Conservation (phyloP, 148 eudicot species). For the Silene latifolia region DNA sequence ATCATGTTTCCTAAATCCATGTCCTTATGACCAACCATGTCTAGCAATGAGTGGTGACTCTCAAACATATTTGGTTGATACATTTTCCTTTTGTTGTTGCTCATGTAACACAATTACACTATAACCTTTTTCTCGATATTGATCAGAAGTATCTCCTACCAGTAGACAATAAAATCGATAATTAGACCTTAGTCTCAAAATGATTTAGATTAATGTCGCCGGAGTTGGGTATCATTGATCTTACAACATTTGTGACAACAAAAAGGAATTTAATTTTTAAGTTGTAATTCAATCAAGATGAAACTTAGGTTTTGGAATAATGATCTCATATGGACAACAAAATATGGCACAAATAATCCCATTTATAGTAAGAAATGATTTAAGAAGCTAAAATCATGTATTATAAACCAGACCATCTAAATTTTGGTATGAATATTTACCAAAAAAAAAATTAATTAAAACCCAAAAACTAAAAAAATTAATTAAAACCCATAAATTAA, state of each 20-base stretch:
- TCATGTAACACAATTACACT: background rate
- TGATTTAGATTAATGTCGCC: background rate
- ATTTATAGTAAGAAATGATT: slow-evolving; percentile 21
- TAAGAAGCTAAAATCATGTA: slow-evolving; percentile 14
- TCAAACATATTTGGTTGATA: slow-evolving; percentile 71
- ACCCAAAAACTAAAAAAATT: background rate
- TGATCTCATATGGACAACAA: slow-evolving; percentile 18
- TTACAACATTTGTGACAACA: background rate
- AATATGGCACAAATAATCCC: slow-evolving; percentile 16
- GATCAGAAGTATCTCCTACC: background rate
- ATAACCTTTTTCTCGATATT: background rate
- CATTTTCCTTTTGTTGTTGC: slow-evolving; percentile 33
- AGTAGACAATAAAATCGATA: background rate
- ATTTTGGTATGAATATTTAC: slow-evolving; percentile 4
- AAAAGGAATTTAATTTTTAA: background rate
- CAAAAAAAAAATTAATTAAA: too few species aligned
- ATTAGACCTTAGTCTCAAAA: background rate
- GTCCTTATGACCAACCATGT: slow-evolving; percentile 49
- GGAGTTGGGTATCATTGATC: background rate
- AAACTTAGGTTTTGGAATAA: background rate
- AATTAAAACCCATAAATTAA: background rate
- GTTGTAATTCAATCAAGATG: background rate
- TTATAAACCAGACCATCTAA: slow-evolving; percentile 10
- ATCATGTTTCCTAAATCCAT: slow-evolving; percentile 48
- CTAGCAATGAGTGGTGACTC: slow-evolving; percentile 54